Conservation (phyloP, 805 yeast genomes). For the Suhomyces emberorum region DNA sequence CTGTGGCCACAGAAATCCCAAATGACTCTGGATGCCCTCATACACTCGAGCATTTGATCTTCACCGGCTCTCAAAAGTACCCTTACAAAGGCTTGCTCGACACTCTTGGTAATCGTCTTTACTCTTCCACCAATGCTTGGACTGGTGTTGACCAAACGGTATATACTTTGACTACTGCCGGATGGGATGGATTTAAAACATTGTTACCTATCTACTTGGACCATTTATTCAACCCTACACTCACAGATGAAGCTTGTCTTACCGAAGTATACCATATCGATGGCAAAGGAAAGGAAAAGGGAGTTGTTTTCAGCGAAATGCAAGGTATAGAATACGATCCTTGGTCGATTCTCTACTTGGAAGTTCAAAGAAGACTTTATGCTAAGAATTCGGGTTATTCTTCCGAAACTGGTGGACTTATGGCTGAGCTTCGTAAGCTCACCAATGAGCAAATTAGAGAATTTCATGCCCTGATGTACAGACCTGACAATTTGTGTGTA, state of each 20-base stretch:
- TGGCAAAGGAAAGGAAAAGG: conserved; percentile 86
- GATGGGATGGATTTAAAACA: conserved; percentile 90
- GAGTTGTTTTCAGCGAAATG: conserved; percentile 97
- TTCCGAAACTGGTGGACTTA: conserved; percentile 91
- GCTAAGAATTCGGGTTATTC: conserved; percentile 71
- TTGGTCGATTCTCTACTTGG: conserved; percentile 60
- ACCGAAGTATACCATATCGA: conserved; percentile 96
- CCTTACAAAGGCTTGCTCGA: conserved; percentile 93
- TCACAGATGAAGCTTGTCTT: conserved; percentile 84
- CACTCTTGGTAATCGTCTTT: conserved; percentile 76
- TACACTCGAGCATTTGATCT: conserved; percentile 88
- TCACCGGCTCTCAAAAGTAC: conserved; percentile 86
- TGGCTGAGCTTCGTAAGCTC: conserved; percentile 69
- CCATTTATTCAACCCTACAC: conserved; percentile 78
- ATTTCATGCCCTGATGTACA: conserved; percentile 69
- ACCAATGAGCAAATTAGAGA: conserved; percentile 69
- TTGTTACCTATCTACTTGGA: conserved; percentile 87
- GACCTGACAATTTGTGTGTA: conserved; percentile 81
- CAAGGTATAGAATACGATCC: conserved; percentile 84
- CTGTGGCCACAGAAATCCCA: conserved; percentile 88
- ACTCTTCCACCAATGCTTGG: conserved; percentile 93
- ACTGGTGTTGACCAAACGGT: conserved; percentile 95
- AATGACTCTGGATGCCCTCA: conserved; percentile 94
- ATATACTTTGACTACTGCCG: conserved; percentile 86
- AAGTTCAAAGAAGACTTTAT: conserved; percentile 56